These are phyloP conservation scores for Draba incana DNA, from an alignment of 345 rosid genomes.

Conservation along the genomic window DNA sequence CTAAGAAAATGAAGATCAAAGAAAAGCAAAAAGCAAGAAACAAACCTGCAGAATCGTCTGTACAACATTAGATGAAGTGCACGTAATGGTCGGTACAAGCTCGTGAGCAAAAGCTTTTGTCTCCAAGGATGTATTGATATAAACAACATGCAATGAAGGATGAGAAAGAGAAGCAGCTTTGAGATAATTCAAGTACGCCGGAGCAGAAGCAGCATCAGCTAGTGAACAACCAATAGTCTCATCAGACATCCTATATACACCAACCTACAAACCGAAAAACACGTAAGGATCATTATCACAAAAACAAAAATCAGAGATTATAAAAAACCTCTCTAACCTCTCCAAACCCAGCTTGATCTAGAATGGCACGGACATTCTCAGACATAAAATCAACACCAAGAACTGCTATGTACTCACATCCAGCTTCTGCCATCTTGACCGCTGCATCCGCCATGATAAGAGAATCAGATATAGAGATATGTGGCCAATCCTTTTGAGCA, in stretches of 20 bases:
- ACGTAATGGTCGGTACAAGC: slow-evolving; percentile 95
- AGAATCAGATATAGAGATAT: slow-evolving; percentile 89
- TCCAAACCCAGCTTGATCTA: slow-evolving; percentile 90
- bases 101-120: slow-evolving; percentile 96
- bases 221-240: slow-evolving; percentile 94
- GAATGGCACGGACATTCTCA: slow-evolving; percentile 91
- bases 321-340: slow-evolving; percentile 49
- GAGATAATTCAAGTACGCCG: slow-evolving; percentile 81
- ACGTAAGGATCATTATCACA: slow-evolving; percentile 7
- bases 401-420: slow-evolving; percentile 84
- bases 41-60: slow-evolving; percentile 91
- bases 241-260: slow-evolving; percentile 90
- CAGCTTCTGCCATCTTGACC: slow-evolving; percentile 90
- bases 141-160: slow-evolving; percentile 85
- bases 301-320: not conserved
- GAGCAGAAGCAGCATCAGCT: slow-evolving; percentile 94
- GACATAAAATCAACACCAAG: slow-evolving; percentile 99
- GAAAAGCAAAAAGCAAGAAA: slow-evolving; percentile 13
- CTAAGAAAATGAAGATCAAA: slow-evolving; percentile 15
- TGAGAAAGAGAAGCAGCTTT: slow-evolving; percentile 62
- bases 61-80: slow-evolving; percentile 95
- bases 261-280: slow-evolving; percentile 57
- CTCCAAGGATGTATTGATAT: slow-evolving; percentile 92
- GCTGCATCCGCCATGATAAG: slow-evolving; percentile 97
- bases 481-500: slow-evolving; percentile 93